Evolutionary conservation across 768 basidiomycete species (phyloP).

Genomic region (Suillus hirtellus): DNA sequence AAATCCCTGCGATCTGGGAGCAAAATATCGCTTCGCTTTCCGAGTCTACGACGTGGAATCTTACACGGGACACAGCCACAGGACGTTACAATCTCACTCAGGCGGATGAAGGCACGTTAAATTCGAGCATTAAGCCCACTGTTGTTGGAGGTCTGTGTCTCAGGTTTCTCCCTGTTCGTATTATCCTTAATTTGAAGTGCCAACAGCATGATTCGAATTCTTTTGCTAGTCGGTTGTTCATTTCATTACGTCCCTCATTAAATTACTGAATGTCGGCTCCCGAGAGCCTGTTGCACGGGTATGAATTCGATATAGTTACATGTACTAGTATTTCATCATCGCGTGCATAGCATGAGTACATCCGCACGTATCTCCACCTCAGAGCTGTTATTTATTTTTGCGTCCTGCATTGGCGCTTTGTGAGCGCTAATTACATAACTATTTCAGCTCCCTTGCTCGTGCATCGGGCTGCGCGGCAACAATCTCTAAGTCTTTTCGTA

Average conservation of each 20-base stretch:
- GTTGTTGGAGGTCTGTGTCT: not conserved
- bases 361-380: not conserved
- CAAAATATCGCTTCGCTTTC: not conserved
- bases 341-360: not conserved
- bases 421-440: not conserved
- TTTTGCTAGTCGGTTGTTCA: not conserved
- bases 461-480: not conserved
- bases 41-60: slow-evolving; percentile 6
- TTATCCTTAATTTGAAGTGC: not conserved
- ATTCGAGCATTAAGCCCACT: not conserved
- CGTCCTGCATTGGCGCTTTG: no score
- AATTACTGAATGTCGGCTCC: not conserved
- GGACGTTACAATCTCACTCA: slow-evolving; percentile 1
- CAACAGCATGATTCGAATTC: not conserved
- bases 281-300: not conserved
- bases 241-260: not conserved
- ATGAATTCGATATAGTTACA: not conserved
- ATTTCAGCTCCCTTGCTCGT: not conserved
- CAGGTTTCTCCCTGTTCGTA: not conserved
- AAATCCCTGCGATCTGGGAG: slow-evolving; percentile 4
- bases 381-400: no score
- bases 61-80: not conserved
- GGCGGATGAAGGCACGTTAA: not conserved
- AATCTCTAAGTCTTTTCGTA: not conserved
- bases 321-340: not conserved